Evolutionary conservation across 2,329 filamentous ascomycete species (phyloP).

Genomic region (Geoglossum cookeanum): DNA sequence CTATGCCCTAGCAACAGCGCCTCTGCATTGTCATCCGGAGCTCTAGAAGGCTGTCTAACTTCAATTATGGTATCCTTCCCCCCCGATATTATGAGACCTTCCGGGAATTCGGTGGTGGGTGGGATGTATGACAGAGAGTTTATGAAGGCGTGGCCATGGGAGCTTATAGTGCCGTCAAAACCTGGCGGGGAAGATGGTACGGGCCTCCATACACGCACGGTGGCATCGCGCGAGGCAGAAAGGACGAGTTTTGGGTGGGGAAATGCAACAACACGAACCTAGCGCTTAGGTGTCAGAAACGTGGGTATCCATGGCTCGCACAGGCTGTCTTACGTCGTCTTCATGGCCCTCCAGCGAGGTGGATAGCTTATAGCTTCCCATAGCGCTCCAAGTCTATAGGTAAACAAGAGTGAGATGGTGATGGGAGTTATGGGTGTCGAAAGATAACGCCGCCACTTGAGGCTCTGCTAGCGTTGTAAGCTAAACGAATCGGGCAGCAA

Average conservation of each 20-base stretch:
- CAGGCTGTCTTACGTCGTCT: constrained; percentile 53
- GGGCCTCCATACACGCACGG: constrained; percentile 70
- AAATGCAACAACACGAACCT: constrained; percentile 80
- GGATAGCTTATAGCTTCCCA: constrained; percentile 83
- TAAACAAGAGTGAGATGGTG: too few relatives aligned
- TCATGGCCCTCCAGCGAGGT: constrained; percentile 77
- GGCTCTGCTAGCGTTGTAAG: too few relatives aligned
- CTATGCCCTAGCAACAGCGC: constrained; percentile 71
- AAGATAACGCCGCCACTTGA: too few relatives aligned
- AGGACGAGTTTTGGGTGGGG: constrained; percentile 52
- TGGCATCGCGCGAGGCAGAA: constrained; percentile 81
- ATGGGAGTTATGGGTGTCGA: too few relatives aligned
- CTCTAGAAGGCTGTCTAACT: constrained; percentile 51
- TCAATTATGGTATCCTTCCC: constrained; percentile 90
- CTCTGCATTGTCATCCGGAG: constrained; percentile 58
- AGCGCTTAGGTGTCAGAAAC: constrained; percentile 4
- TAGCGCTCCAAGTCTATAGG: constrained; percentile 18
- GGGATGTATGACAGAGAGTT: constrained; percentile 66
- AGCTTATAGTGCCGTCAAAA: constrained; percentile 62
- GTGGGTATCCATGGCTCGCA: neutral
- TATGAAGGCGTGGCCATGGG: constrained; percentile 68
- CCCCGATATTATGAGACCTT: constrained; percentile 71
- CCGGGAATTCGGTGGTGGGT: constrained; percentile 45
- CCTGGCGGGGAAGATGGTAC: constrained; percentile 42
- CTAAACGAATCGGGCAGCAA: too few relatives aligned